phyloP scores from a whole-genome alignment of 1,284 basidiomycete genomes.

The Trichosporon asahii region DNA sequence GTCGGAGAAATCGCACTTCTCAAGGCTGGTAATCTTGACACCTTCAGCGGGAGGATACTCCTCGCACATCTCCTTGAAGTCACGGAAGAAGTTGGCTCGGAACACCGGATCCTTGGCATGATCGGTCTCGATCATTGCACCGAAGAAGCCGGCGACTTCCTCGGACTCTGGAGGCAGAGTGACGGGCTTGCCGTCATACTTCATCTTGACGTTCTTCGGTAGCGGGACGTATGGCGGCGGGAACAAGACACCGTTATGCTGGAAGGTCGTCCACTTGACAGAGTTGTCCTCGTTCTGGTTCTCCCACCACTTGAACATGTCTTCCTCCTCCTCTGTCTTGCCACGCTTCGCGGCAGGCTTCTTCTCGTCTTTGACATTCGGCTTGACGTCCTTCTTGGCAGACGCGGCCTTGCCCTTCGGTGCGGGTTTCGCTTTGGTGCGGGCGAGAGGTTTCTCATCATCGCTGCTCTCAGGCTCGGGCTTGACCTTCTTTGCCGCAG shows the following conservation, averaged over 20 bases:
- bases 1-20: slow-evolving; percentile 86
- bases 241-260: slow-evolving; percentile 93
- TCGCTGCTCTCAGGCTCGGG: slow-evolving; percentile 57
- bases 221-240: slow-evolving; percentile 89
- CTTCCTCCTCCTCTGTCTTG: slow-evolving; percentile 38
- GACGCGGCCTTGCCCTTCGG: slow-evolving; percentile 54
- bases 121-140: slow-evolving; percentile 85
- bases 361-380: slow-evolving; percentile 56
- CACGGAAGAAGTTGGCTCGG: slow-evolving; percentile 93
- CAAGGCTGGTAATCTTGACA: slow-evolving; percentile 72
- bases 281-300: slow-evolving; percentile 57
- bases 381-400: slow-evolving; percentile 53
- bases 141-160: slow-evolving; percentile 97
- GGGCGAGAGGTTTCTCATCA: slow-evolving; percentile 43
- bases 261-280: slow-evolving; percentile 86
- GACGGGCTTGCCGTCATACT: slow-evolving; percentile 82
- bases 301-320: slow-evolving; percentile 74
- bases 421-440: slow-evolving; percentile 27
- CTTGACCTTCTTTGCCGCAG: slow-evolving; percentile 50
- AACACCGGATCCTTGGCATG: slow-evolving; percentile 86
- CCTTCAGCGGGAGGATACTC: slow-evolving; percentile 70
- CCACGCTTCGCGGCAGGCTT: slow-evolving; percentile 56
- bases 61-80: slow-evolving; percentile 76
- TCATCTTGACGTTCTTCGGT: slow-evolving; percentile 85
- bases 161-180: slow-evolving; percentile 81